Evolutionary conservation across 208 protist genomes (phyloP).

Genomic region (Angomonas deanei): DNA sequence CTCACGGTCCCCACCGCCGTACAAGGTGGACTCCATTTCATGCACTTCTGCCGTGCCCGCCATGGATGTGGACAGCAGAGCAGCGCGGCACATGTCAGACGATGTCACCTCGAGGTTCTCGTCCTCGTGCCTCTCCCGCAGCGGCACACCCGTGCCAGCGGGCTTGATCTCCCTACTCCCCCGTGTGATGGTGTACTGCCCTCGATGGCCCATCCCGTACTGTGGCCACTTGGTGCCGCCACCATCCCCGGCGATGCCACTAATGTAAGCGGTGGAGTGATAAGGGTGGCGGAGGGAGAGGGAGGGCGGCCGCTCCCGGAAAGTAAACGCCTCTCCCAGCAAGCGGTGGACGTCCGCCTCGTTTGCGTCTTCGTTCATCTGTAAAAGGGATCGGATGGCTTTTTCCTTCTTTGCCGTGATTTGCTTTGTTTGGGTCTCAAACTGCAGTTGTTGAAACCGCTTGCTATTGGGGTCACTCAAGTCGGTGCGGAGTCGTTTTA

Average conservation of each 20-base stretch:
- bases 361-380: not conserved
- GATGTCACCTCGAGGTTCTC: no score
- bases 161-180: no score
- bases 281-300: not conserved
- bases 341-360: not conserved
- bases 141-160: no score
- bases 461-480: not conserved
- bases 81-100: no score
- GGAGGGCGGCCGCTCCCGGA: not conserved
- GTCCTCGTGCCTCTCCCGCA: no score
- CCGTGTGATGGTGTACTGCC: no score
- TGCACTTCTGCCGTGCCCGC: no score
- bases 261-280: conserved; percentile 23
- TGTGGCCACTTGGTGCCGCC: not conserved
- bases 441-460: not conserved
- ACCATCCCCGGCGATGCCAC: conserved; percentile 45
- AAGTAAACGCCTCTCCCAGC: not conserved
- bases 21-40: not conserved
- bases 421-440: conserved; percentile 1
- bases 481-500: conserved; percentile 21
- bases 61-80: no score
- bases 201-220: no score
- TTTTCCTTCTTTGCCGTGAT: conserved; percentile 4
- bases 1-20: not conserved
- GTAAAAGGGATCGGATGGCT: not conserved